A percentile compares a stretch with the other conserved stretches of the same genome.
Conservation (phyloP, 495 filamentous ascomycete species). For the Echria macrotheca region DNA sequence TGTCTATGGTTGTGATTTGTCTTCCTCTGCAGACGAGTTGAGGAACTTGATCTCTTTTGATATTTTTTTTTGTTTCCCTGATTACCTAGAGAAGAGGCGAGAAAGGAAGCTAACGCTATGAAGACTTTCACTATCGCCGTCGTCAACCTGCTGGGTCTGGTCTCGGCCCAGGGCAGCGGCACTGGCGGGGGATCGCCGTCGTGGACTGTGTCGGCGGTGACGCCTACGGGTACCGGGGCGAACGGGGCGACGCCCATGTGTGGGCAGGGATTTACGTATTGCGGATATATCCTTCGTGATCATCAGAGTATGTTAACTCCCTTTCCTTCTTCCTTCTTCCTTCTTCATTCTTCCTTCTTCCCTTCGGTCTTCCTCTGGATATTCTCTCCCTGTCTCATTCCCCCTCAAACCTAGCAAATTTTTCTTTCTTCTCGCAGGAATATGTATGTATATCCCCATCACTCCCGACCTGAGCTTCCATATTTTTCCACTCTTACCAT, state of each 20-base stretch:
- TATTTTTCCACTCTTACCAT: no score
- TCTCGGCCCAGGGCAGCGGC: slow-evolving; percentile 8
- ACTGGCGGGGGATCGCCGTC: neutral
- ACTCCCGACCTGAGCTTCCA: no score
- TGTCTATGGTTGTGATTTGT: no score
- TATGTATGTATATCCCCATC: no score
- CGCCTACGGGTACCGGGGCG: slow-evolving; percentile 9
- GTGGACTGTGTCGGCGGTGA: slow-evolving; percentile 9
- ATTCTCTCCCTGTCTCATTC: no score
- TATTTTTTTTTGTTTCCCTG: no score
- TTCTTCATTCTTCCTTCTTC: no score
- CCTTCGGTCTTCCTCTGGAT: no score
- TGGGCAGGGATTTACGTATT: slow-evolving; percentile 41
- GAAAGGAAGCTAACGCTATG: neutral
- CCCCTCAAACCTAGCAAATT: neutral
- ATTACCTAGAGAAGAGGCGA: neutral
- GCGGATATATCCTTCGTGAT: slow-evolving; percentile 38
- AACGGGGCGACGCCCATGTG: slow-evolving; percentile 25
- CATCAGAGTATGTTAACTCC: slow-evolving; percentile 38
- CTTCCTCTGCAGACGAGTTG: no score
- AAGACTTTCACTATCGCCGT: neutral
- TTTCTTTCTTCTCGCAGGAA: no score
- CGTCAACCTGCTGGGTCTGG: slow-evolving; percentile 7
- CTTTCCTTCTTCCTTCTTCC: neutral
- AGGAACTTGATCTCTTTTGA: no score